Conservation (phyloP, 306 rosid genomes). For the Ceratonia siliqua region DNA sequence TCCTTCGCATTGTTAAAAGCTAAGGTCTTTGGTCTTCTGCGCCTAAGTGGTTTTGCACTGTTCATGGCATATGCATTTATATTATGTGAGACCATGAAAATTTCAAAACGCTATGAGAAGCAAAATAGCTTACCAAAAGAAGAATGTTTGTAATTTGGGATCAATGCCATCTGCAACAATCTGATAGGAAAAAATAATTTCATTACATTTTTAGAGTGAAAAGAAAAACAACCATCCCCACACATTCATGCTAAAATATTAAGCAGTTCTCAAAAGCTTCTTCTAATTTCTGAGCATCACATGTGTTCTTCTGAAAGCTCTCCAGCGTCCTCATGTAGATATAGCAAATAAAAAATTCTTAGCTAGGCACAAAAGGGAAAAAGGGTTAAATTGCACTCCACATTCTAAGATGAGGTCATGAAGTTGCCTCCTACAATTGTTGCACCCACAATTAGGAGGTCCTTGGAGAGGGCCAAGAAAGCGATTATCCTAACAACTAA, state of each 20-base stretch:
- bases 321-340: too few species aligned
- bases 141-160: slow-evolving; percentile 64
- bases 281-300: slow-evolving; percentile 4
- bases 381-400: too few species aligned
- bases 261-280: not conserved
- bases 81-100: slow-evolving; percentile 17
- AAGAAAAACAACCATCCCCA: not conserved
- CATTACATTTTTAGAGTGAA: not conserved
- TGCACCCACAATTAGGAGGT: too few species aligned
- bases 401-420: too few species aligned
- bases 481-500: too few species aligned
- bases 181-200: slow-evolving; percentile 44
- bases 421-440: too few species aligned
- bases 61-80: slow-evolving; percentile 27
- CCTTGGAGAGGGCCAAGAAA: too few species aligned
- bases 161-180: slow-evolving; percentile 54
- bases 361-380: too few species aligned
- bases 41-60: slow-evolving; percentile 63
- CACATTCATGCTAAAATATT: slow-evolving; percentile 17
- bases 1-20: slow-evolving; percentile 40
- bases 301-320: not conserved
- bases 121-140: slow-evolving; percentile 51
- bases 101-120: slow-evolving; percentile 26
- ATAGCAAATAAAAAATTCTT: too few species aligned
- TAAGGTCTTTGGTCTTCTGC: slow-evolving; percentile 40